phyloP scores from a whole-genome alignment of 257 asterid species.

The Primulina tabacum region DNA sequence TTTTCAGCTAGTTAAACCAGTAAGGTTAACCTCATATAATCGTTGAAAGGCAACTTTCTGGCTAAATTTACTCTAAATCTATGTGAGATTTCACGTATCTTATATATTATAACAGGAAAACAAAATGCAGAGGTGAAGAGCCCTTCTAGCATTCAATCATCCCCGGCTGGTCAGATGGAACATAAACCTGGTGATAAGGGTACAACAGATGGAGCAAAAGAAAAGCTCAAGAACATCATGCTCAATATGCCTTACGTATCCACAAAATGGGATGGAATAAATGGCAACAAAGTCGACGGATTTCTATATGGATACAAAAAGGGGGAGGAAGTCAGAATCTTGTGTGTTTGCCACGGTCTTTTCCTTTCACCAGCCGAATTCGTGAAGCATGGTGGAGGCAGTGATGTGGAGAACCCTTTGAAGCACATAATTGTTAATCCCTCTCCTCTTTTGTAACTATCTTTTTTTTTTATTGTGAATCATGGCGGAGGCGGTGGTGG shows the following conservation, averaged over 20 bases:
- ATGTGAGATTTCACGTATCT: constrained; percentile 2
- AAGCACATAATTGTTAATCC: constrained; percentile 70
- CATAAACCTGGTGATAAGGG: constrained; percentile 12
- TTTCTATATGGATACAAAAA: constrained; percentile 58
- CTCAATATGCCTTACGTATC: constrained; percentile 65
- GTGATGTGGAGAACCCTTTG: constrained; percentile 63
- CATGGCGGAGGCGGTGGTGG: no score
- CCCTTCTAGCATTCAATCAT: constrained; percentile 24
- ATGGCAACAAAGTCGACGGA: constrained; percentile 57
- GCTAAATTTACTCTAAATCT: background rate
- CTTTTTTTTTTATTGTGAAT: background rate
- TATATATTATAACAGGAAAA: constrained; percentile 21
- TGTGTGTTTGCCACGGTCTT: constrained; percentile 80
- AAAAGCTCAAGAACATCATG: constrained; percentile 34
- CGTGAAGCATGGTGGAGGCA: constrained; percentile 72
- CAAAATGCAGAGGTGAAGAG: constrained; percentile 19
- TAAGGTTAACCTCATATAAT: no score
- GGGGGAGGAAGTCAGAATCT: constrained; percentile 73
- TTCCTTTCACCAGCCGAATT: constrained; percentile 80
- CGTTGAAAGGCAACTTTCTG: no score
- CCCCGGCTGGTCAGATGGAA: constrained; percentile 16
- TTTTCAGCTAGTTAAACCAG: background rate
- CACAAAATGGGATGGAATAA: constrained; percentile 48
- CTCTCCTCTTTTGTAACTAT: constrained; percentile 35
- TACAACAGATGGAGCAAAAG: constrained; percentile 21